These are phyloP conservation scores for Lupinus albus DNA, from an alignment of 306 rosid genomes.

Conservation along the genomic window DNA sequence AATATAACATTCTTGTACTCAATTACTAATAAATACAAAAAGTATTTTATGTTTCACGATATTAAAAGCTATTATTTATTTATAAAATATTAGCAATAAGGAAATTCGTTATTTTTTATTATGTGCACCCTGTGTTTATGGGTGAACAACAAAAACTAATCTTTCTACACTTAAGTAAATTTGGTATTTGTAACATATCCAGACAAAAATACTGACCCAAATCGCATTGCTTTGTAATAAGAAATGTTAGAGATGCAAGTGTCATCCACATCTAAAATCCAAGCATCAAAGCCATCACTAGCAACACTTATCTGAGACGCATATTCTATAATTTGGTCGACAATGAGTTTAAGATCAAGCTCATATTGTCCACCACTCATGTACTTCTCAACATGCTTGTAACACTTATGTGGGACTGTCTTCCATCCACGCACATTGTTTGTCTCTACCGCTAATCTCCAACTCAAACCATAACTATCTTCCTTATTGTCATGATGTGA, in stretches of 20 bases:
- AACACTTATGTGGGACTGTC: conserved; percentile 41
- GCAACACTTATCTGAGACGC: conserved; percentile 36
- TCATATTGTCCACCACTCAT: conserved; percentile 67
- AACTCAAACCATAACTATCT: conserved; percentile 51
- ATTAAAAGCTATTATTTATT: too few relatives aligned
- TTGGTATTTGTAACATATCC: not conserved
- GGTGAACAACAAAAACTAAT: too few relatives aligned
- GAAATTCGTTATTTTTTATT: too few relatives aligned
- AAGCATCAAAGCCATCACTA: conserved; percentile 58
- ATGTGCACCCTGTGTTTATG: too few relatives aligned
- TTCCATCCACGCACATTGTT: conserved; percentile 46
- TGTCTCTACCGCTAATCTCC: conserved; percentile 65
- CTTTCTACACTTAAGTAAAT: too few relatives aligned
- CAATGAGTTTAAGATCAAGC: conserved; percentile 46
- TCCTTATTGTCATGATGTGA: not conserved
- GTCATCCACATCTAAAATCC: conserved; percentile 82
- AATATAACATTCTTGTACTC: too few relatives aligned
- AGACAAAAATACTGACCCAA: conserved; percentile 53
- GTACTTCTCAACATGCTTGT: conserved; percentile 49
- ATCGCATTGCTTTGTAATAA: conserved; percentile 55
- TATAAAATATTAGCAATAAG: too few relatives aligned
- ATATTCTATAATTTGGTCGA: conserved; percentile 46
- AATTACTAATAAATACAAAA: too few relatives aligned
- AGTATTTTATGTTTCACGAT: too few relatives aligned
- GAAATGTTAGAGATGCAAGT: conserved; percentile 75